phyloP scores from a whole-genome alignment of 2,329 filamentous ascomycete genomes.

The Calonectria crousiana region DNA sequence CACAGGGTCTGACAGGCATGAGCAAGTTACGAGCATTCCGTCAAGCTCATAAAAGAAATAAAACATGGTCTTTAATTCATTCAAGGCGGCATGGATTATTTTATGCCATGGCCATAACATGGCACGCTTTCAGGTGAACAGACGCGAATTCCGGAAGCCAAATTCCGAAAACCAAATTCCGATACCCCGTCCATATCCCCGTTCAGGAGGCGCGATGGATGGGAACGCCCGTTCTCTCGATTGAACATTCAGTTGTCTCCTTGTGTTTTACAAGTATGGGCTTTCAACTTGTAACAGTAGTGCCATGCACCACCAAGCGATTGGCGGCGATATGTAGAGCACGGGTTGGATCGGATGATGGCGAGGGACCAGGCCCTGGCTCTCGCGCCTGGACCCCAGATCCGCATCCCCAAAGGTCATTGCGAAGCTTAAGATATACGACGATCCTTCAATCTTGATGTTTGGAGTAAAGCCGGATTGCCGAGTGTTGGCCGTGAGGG shows the following conservation, averaged over 20 bases:
- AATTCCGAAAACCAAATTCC: not conserved
- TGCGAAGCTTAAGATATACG: slow-evolving; percentile 5
- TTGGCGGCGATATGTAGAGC: not conserved
- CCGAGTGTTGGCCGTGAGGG: not conserved
- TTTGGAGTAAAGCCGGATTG: not conserved
- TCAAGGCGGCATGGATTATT: not conserved
- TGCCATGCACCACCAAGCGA: not conserved
- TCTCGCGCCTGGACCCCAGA: not conserved
- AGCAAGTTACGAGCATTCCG: not conserved
- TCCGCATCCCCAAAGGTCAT: not conserved
- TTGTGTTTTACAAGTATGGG: not conserved
- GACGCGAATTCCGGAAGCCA: not conserved
- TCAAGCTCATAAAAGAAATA: not conserved
- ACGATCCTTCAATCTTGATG: not conserved
- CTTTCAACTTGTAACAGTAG: not conserved
- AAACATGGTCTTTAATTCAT: not conserved
- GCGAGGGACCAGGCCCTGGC: not conserved
- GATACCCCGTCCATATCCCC: not conserved
- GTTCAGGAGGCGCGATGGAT: not conserved
- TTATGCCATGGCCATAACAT: not conserved
- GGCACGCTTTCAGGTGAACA: not conserved
- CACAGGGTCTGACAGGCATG: not conserved
- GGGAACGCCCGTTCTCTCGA: not conserved
- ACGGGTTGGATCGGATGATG: not conserved
- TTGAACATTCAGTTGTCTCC: not conserved